Evolutionary conservation across 1,284 basidiomycete species (phyloP).

Genomic region (Leccinum holopus): DNA sequence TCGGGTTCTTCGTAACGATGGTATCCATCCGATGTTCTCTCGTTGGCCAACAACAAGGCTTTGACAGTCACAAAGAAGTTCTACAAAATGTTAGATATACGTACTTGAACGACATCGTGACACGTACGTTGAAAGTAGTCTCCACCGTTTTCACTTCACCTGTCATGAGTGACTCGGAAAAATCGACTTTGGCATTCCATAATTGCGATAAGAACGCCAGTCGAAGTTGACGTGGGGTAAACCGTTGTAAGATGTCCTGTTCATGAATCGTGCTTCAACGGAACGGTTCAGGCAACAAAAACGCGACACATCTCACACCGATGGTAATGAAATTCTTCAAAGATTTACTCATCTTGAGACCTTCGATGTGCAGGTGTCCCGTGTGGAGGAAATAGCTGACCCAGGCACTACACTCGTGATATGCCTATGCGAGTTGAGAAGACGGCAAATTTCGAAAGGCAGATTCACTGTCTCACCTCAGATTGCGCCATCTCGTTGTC

Average conservation of each 20-base stretch:
- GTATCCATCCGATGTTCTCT: constrained; percentile 52
- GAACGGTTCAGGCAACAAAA: constrained; percentile 5
- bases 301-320: constrained; percentile 61
- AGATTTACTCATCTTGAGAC: constrained; percentile 99
- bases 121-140: constrained; percentile 78
- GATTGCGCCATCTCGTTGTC: constrained; percentile 99
- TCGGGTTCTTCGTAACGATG: constrained; percentile 69
- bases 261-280: constrained; percentile 7
- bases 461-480: constrained; percentile 58
- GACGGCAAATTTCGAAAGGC: constrained; percentile 5
- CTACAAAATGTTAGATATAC: constrained; percentile 43
- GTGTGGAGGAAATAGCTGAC: constrained; percentile 99
- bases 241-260: constrained; percentile 87
- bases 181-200: constrained; percentile 95
- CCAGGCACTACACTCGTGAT: constrained; percentile 92
- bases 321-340: constrained; percentile 99
- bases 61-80: constrained; percentile 94
- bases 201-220: constrained; percentile 90
- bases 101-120: background rate
- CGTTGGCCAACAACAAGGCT: constrained; percentile 65
- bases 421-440: constrained; percentile 58
- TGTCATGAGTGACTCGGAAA: constrained; percentile 87
- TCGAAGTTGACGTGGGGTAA: constrained; percentile 89
- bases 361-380: constrained; percentile 98
- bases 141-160: constrained; percentile 90